Conservation (phyloP, 306 rosid genomes). For the Prunus armeniaca region DNA sequence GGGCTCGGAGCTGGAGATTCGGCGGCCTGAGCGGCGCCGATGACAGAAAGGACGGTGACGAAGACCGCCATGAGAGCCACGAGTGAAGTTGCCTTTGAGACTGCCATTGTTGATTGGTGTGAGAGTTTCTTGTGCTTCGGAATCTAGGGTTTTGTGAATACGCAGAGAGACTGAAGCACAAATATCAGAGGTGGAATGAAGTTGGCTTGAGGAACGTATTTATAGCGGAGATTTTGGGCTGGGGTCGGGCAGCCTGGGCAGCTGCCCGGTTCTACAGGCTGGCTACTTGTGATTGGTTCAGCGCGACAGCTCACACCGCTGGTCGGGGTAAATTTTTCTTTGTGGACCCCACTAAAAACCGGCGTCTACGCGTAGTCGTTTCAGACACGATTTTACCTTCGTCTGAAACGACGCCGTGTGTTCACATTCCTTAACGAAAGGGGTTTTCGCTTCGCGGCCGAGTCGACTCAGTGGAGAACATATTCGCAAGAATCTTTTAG, state of each 20-base stretch:
- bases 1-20: slow-evolving; percentile 89
- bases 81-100: slow-evolving; percentile 28
- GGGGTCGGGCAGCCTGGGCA: slow-evolving; percentile 56
- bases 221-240: slow-evolving; percentile 23
- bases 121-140: background rate
- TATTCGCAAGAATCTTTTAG: background rate
- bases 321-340: background rate
- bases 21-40: slow-evolving; percentile 39
- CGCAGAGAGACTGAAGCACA: background rate
- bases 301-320: slow-evolving; percentile 44
- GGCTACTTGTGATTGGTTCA: slow-evolving; percentile 27
- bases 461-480: background rate
- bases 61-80: slow-evolving; percentile 43
- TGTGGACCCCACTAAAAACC: slow-evolving; percentile 2
- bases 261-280: slow-evolving; percentile 63
- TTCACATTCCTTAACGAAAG: background rate
- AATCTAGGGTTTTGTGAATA: slow-evolving; percentile 21
- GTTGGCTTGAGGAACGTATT: background rate
- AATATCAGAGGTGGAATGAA: background rate
- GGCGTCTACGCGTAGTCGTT: background rate
- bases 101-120: slow-evolving; percentile 50
- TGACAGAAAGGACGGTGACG: slow-evolving; percentile 35
- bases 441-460: background rate
- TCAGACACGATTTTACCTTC: background rate
- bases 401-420: background rate